These are phyloP conservation scores for Dimocarpus longan DNA, from an alignment of 345 rosid species.

Conservation along the genomic window DNA sequence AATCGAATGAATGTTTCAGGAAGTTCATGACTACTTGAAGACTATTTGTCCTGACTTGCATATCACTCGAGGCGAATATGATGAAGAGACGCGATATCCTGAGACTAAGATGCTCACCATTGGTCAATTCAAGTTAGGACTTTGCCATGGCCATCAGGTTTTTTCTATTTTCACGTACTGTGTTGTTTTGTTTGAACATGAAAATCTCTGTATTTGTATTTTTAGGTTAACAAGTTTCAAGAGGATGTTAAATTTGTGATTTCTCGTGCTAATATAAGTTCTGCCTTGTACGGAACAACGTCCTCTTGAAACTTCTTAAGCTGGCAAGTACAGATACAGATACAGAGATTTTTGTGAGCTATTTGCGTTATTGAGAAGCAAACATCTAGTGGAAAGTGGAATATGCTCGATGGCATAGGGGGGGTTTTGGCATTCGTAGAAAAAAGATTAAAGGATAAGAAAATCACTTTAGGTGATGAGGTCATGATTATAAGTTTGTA, in stretches of 20 bases:
- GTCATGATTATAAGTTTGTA: neutral
- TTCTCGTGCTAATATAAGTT: neutral
- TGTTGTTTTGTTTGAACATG: neutral
- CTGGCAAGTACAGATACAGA: neutral
- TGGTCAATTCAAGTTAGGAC: slow-evolving; percentile 92
- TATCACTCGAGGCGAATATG: slow-evolving; percentile 83
- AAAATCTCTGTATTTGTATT: neutral
- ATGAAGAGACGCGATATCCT: slow-evolving; percentile 79
- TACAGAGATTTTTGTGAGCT: neutral
- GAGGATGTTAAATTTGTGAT: neutral
- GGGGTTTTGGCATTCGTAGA: neutral
- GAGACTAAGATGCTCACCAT: slow-evolving; percentile 86
- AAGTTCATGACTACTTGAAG: slow-evolving; percentile 94
- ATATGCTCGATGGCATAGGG: neutral
- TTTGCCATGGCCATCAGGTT: slow-evolving; percentile 98
- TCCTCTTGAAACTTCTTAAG: neutral
- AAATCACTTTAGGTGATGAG: neutral
- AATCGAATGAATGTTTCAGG: slow-evolving; percentile 42
- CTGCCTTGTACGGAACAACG: neutral
- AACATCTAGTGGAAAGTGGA: neutral
- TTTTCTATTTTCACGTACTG: neutral
- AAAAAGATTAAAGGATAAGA: neutral
- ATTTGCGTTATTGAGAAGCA: neutral
- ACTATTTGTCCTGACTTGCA: slow-evolving; percentile 90
- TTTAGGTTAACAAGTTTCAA: neutral